Evolutionary conservation across 192 early-diverging fungal genomes (phyloP), one percentile per base, ranked within the genome.

Genomic region (Gryganskiella cystojenkinii): DNA sequence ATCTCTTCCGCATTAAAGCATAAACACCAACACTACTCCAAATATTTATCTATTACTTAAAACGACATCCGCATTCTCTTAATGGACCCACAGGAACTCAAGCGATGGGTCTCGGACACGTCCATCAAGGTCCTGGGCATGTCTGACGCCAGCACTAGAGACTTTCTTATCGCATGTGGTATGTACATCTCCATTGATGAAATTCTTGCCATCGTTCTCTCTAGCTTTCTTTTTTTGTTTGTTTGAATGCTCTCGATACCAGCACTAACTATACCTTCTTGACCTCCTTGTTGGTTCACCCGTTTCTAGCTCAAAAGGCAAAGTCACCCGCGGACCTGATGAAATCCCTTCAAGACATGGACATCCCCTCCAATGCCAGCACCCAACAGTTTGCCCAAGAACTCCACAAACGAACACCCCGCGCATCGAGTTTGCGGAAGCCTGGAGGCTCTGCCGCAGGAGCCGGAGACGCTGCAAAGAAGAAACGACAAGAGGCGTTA

Each of bases 91-190:
- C 74, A 81, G 34, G 82, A 84, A 47, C 80, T 89, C 63, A 80
- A 80, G 56, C 67, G 81, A 47, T 89, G 86, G 91, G 86, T 92
- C 17, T 88, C 88, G 10, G 92, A 94, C 82, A 80, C 84, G 43
- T 75, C 91, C 68, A 83, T 89, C 43, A 85, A 83, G 76, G 84
- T 92, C 5, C 79, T 91, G 13, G 90, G 89, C 46, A 87, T 91
- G 70, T 85, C 87, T n/a, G 93, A 93, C 64, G 64, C 56, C 22
- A 89, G 84, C 15, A 80, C 89, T 20, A 86, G 90, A 24, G 92
- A 94, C 79, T 94, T 86, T 72, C 67, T 94, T 58, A 83, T 91
- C 51, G 88, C 91, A 13, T 67, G 83, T 69, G 85, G 85, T 84
- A 81, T 35, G 30, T 35, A 37, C 4, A 25, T 25, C 15, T 0